A percentile compares a stretch with the other conserved stretches of the same genome.
Evolutionary conservation across 1,284 basidiomycete genomes (phyloP).

Genomic region (Microbotryum lychnidis-dioicae): DNA sequence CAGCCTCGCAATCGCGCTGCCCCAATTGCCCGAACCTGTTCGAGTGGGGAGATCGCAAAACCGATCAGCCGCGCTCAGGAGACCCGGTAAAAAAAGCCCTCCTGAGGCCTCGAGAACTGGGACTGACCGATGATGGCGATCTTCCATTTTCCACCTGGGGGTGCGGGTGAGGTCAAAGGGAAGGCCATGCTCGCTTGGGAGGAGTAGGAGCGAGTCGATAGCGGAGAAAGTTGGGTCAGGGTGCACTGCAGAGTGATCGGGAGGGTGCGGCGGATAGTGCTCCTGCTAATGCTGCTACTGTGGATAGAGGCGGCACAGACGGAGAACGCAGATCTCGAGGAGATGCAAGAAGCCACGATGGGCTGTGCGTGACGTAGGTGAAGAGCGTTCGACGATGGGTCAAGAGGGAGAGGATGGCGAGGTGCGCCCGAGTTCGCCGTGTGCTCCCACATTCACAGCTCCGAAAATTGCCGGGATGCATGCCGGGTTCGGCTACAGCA

Average conservation of each 20-base stretch:
- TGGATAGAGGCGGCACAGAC: too few relatives aligned
- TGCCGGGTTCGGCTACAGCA: too few relatives aligned
- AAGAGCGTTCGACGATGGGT: too few relatives aligned
- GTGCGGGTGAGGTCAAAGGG: neutral
- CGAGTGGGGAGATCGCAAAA: neutral
- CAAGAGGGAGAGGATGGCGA: too few relatives aligned
- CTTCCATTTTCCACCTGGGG: slow-evolving; percentile 43
- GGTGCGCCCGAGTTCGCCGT: too few relatives aligned
- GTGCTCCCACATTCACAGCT: too few relatives aligned
- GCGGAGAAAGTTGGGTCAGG: neutral
- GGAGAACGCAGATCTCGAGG: too few relatives aligned
- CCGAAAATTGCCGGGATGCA: too few relatives aligned
- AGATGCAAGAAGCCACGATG: too few relatives aligned
- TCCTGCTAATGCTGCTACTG: too few relatives aligned
- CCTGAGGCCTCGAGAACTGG: slow-evolving; percentile 7
- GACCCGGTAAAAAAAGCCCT: neutral
- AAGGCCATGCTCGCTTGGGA: neutral
- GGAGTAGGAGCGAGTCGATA: neutral
- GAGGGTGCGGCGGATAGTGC: neutral
- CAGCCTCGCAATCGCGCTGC: slow-evolving; percentile 51
- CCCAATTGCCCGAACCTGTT: slow-evolving; percentile 43
- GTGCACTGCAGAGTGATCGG: neutral
- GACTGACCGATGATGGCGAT: slow-evolving; percentile 50
- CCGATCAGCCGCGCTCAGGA: neutral
- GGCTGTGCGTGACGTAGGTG: too few relatives aligned